These are phyloP conservation scores for Penicillium maclennaniae DNA, from an alignment of 495 filamentous ascomycete genomes.

Conservation along the genomic window DNA sequence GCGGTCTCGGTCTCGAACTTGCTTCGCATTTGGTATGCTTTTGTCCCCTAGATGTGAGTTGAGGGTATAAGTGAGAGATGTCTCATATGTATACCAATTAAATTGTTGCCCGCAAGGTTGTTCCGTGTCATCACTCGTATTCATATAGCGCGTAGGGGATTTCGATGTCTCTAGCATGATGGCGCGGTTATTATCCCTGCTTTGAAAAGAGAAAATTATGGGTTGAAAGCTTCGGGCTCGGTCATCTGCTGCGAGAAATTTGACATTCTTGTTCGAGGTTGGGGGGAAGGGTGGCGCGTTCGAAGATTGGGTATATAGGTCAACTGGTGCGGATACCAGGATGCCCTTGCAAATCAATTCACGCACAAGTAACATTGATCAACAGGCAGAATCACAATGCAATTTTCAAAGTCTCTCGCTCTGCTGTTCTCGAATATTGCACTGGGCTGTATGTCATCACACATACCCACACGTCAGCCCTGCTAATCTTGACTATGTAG, in stretches of 20 bases:
- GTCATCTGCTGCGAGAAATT: conserved; percentile 12
- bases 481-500: background rate
- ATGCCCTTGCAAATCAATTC: background rate
- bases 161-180: background rate
- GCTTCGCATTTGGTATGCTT: background rate
- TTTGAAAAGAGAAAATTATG: background rate
- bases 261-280: background rate
- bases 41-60: no score
- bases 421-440: conserved; percentile 7
- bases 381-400: conserved; percentile 3
- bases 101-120: background rate
- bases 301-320: conserved; percentile 1
- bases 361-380: background rate
- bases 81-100: conserved; percentile 5
- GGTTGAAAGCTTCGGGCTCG: conserved; percentile 15
- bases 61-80: background rate
- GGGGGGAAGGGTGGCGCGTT: background rate
- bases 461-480: background rate
- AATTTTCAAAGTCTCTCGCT: conserved; percentile 5
- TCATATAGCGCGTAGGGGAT: background rate
- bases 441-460: conserved; percentile 9
- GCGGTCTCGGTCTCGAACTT: background rate
- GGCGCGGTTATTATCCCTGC: background rate
- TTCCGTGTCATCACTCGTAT: conserved; percentile 1
- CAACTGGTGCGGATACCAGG: background rate